Evolutionary conservation across 768 basidiomycete genomes (phyloP), one percentile per base, ranked within the genome.

Genomic region (Asterophora parasitica): DNA sequence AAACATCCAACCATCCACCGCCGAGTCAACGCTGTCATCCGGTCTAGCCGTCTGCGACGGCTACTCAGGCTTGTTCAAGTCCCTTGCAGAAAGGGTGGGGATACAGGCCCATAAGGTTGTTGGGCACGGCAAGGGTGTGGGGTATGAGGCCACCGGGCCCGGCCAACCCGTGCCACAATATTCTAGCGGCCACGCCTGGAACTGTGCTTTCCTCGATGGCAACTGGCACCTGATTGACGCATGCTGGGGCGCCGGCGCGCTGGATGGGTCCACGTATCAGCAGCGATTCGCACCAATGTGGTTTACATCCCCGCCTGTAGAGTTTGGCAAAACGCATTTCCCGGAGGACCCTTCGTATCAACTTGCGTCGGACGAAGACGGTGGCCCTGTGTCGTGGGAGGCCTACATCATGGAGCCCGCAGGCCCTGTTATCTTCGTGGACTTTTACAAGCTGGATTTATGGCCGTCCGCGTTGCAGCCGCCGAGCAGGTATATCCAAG

Each of bases 11-110:
- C 44, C 56, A 32, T 56, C 66, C 1, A 70, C 73, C 2, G 61
- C 72, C 13, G 66, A 69, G 37, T 63, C 66, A 6, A 73, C 70
- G 7, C 58, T 76, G 0, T 55, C 57, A 1, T 69, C 71, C 19
- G 76, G 76, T 3, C 59, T 75, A 4, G 76, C 75, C 27, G 74
- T 76, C 8, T 77, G 76, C 50, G 74, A 74, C 42, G 76, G 76
- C 13, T 76, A 75, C 53, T 71, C 74, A 3, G 73, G 71, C 3
- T 54, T 77, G 20, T 77, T 74, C 53, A 53, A 61, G 38, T 55
- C 58, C 37, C 63, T 77, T 13, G 69, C 70, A n/a, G 62, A 67
- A 46, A 51, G 58, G 9, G 65, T 67, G 7, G 72, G 71, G 6
- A 56, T 76, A 30, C 67, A 72, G 46, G 68, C 61, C 5, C 59